Base-by-base conservation (phyloP, 305 asterid species). In the Lippia alba region DNA sequence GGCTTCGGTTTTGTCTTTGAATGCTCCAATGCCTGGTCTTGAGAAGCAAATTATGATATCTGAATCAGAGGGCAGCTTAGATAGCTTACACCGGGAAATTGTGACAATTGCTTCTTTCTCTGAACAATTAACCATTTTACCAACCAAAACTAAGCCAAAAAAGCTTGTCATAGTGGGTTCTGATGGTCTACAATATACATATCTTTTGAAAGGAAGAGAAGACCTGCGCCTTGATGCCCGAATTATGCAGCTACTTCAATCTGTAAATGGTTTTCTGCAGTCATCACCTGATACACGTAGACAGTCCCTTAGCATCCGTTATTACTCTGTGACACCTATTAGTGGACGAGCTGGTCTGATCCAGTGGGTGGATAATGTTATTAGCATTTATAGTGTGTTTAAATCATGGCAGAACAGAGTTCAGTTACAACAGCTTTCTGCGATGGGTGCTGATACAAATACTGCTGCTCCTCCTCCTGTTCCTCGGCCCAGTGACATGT, bases 171-270 rank as follows among this genome's bases (percentile, higher is more conserved):
- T 90, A 55, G 71, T 95, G 85, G 99, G 98, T 54, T 95, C 98
- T 76, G 91, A 95, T 84, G 98, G 99, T 66, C 83, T 79, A 81
- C 87, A 86, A 79, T 95, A 95, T 78, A 87, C 91, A 18, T 95
- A 95, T 87, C 98, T 95, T 76, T 84, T 95, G 84, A 95, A 95
- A 92, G 99, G 99, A 59, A 90, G 99, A 76, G 99, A 95, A 80
- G 99, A 95, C 82, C 82, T 95, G 76, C 99, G 98, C 63, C 99
- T 95, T 65, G 99, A 95, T 86, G 99, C 99, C 81, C 87, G 99
- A 81, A 90, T 92, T 80, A 95, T 95, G 99, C 99, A 95, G 89
- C 82, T 95, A 71, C 84, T 95, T 80, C 98, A 92, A 83, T 94
- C 98, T 74, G 84, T 95, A 51, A 87, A 95, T 82, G 94, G 96